Evolutionary conservation across 768 basidiomycete species (phyloP), one percentile per base, ranked within the genome.

Genomic region (Tricholoma furcatifolium): DNA sequence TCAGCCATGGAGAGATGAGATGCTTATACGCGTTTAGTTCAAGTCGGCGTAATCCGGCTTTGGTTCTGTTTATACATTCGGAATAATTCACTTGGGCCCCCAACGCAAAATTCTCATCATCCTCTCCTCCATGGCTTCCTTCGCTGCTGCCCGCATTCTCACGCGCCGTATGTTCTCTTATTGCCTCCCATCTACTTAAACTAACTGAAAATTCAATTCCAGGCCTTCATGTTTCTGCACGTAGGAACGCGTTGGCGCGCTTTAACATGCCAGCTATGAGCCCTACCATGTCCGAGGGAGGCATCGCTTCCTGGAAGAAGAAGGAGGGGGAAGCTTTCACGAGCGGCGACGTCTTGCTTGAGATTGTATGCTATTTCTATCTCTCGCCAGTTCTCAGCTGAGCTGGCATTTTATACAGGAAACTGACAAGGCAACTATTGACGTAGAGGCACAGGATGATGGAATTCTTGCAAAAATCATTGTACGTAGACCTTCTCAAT

Each of bases 391-490:
- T 56, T 45, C 55, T 61, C 51, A 24, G 55, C 59, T 36, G 53
- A 52, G 36, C 42, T 53, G 52, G 49, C 55, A 39, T 54, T 43
- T 38, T 15, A 30, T 31, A 12, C 57, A 96, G 93, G 97, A 99
- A 87, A 99, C 97, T 49, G 97, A 99, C 87, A 99, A 99, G 81
- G 96, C 97, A 18, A 95, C 94, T 43, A 98, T 99, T 71, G 97
- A 99, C 74, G 96, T 99, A 32, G 97, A 99, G 74, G 93, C 97
- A 8, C 95, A 95, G 75, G 97, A 98, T 39, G 97, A 99, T 61
- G 97, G 97, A 61, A 74, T 98, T 58, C 76, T 99, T 54, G 95
- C 91, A 47, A 98, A 98, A 82, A 97, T 99, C 61, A 86, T 99
- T 50, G 95, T 94, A 73, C 53, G 91, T 74, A 5, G 15, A 31